Percentiles rank a stretch among this genome's conserved stretches.
These are phyloP conservation scores for Thielaviopsis populi DNA, from an alignment of 2,329 filamentous ascomycete species.

Conservation along the genomic window DNA sequence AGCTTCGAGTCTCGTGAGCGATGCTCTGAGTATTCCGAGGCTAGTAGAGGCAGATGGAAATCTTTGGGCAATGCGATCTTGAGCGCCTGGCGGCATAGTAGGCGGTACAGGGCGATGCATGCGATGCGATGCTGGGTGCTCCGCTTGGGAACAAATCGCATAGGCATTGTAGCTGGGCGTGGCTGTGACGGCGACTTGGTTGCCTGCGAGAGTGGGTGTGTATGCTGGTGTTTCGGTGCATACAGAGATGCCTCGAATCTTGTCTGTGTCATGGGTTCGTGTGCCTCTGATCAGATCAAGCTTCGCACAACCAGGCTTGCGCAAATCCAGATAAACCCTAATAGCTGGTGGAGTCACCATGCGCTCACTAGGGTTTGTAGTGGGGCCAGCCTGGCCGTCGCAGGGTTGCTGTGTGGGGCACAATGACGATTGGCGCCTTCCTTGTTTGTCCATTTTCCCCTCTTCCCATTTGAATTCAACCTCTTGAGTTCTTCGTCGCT, in stretches of 20 bases:
- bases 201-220: background rate
- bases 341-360: background rate
- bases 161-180: slow-evolving; percentile 21
- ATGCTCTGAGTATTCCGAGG: background rate
- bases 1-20: background rate
- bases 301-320: background rate
- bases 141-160: slow-evolving; percentile 32
- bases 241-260: too few relatives aligned
- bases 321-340: background rate
- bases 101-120: slow-evolving; percentile 56
- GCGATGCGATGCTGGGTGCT: slow-evolving; percentile 39
- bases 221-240: too few relatives aligned
- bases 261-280: too few relatives aligned
- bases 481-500: background rate
- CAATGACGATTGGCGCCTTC: slow-evolving; percentile 3
- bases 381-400: background rate
- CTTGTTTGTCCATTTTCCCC: background rate
- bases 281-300: too few relatives aligned
- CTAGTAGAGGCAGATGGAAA: slow-evolving; percentile 17
- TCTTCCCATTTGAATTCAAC: background rate
- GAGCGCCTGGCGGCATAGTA: slow-evolving; percentile 45
- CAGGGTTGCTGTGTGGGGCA: background rate
- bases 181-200: background rate
- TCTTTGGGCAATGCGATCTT: slow-evolving; percentile 38
- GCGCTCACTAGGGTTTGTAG: background rate